phyloP scores from a whole-genome alignment of 176 grass and related monocot genomes.

The Oryza punctata region DNA sequence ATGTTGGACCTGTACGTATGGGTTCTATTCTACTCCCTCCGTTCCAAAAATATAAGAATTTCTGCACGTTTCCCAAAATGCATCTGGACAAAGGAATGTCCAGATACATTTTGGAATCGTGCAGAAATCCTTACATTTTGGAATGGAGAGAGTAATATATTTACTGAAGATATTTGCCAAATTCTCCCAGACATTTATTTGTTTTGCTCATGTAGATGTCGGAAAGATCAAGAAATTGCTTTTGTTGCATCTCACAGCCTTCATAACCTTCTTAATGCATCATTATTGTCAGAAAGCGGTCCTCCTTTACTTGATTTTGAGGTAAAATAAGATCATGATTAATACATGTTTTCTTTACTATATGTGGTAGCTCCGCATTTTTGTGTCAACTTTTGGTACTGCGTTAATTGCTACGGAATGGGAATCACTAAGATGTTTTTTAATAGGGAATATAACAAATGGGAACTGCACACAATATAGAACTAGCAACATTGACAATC shows the following conservation, averaged over 20 bases:
- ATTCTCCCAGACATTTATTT: slow-evolving; percentile 22
- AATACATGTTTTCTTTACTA: slow-evolving; percentile 25
- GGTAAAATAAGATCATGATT: slow-evolving; percentile 54
- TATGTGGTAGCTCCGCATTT: background rate
- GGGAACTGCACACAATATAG: background rate
- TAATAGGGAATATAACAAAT: background rate
- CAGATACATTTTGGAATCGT: too few species aligned
- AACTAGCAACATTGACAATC: background rate
- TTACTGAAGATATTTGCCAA: slow-evolving; percentile 37
- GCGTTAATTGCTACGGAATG: background rate
- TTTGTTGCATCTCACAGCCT: slow-evolving; percentile 85
- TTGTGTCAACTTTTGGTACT: background rate
- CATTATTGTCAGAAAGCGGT: slow-evolving; percentile 76
- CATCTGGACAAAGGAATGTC: too few species aligned
- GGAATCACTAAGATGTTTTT: background rate
- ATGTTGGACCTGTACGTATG: slow-evolving; percentile 98
- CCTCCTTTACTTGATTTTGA: slow-evolving; percentile 99
- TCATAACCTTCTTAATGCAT: slow-evolving; percentile 86
- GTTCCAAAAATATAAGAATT: too few species aligned
- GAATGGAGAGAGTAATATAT: background rate
- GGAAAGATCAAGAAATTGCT: slow-evolving; percentile 90
- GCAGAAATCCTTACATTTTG: too few species aligned
- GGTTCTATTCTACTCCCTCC: slow-evolving; percentile 23
- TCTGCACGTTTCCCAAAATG: too few species aligned
- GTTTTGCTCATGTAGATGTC: slow-evolving; percentile 66